These are phyloP conservation scores for Sporopachydermia lactativora DNA, from an alignment of 805 yeast genomes.

Conservation along the genomic window DNA sequence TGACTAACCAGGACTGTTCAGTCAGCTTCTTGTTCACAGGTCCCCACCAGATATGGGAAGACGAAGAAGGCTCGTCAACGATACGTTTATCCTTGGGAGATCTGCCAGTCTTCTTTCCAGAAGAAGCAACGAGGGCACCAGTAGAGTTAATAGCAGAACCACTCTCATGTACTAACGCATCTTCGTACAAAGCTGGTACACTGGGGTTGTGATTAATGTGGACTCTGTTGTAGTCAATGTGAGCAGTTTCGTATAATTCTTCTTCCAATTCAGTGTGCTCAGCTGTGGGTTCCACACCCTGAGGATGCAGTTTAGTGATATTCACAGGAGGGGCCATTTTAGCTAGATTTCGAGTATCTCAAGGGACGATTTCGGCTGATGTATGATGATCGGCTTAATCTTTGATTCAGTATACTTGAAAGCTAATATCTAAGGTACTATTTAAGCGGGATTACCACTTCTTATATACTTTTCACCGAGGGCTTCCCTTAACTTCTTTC, in stretches of 20 bases:
- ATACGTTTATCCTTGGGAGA: slow-evolving; percentile 97
- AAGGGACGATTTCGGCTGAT: no score
- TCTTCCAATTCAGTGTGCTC: slow-evolving; percentile 25
- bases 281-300: slow-evolving; percentile 26
- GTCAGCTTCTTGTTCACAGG: slow-evolving; percentile 94
- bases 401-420: no score
- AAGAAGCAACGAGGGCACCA: slow-evolving; percentile 92
- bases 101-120: slow-evolving; percentile 94
- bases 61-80: slow-evolving; percentile 84
- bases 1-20: slow-evolving; percentile 88
- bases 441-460: not conserved
- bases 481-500: not conserved
- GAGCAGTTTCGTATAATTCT: slow-evolving; percentile 24
- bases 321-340: slow-evolving; percentile 23
- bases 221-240: slow-evolving; percentile 26
- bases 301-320: slow-evolving; percentile 26
- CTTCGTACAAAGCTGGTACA: slow-evolving; percentile 86
- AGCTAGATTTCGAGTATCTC: not conserved
- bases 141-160: slow-evolving; percentile 85
- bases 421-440: not conserved
- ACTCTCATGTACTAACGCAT: slow-evolving; percentile 69
- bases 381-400: no score
- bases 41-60: slow-evolving; percentile 94
- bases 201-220: slow-evolving; percentile 69
- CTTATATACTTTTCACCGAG: not conserved